Evolutionary conservation across 257 asterid genomes (phyloP).

Genomic region (Solanum tarapatanum): DNA sequence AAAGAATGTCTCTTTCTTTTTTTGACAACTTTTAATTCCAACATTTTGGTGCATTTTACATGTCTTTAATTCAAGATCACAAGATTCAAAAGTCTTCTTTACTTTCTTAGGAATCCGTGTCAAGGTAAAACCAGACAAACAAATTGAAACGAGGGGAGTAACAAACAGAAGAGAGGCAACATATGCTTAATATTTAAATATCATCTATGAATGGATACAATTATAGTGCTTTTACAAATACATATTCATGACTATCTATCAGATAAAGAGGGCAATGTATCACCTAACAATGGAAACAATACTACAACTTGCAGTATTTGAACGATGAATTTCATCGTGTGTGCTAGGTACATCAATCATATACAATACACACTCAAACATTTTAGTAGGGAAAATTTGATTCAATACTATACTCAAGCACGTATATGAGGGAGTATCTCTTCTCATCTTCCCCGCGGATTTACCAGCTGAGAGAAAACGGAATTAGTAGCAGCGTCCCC

Average conservation of each 20-base stretch:
- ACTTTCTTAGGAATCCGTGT: background rate
- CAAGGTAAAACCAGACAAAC: background rate
- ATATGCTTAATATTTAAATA: background rate
- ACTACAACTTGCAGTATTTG: background rate
- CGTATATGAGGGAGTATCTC: background rate
- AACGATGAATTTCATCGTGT: background rate
- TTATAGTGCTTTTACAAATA: background rate
- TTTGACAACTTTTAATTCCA: background rate
- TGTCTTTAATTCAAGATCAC: background rate
- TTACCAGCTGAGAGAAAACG: slow-evolving; percentile 38
- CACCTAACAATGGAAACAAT: background rate
- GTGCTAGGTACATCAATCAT: background rate
- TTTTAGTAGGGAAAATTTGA: background rate
- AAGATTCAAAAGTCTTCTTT: background rate
- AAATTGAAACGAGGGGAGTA: background rate
- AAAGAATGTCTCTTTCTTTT: too few species aligned
- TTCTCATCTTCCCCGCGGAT: slow-evolving; percentile 36
- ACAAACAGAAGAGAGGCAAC: background rate
- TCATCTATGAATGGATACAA: background rate
- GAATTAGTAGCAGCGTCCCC: slow-evolving; percentile 34
- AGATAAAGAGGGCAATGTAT: background rate
- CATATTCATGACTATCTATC: background rate
- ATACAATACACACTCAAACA: slow-evolving; percentile 2
- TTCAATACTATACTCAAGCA: background rate
- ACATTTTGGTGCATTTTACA: too few species aligned